Conservation (phyloP, 768 basidiomycete genomes). For the Cystobasidium ongulense region DNA sequence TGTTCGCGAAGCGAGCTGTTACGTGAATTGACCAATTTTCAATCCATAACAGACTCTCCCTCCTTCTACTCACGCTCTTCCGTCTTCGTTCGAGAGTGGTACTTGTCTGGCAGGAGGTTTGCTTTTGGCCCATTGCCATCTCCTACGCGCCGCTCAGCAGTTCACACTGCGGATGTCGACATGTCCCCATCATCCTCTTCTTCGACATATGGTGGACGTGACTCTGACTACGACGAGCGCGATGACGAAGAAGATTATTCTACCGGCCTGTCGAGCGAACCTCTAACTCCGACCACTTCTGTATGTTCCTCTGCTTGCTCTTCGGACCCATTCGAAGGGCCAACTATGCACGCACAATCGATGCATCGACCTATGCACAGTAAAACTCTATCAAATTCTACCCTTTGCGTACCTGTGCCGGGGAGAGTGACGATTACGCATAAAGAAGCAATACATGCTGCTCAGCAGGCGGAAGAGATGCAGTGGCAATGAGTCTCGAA, state of each 20-base stretch:
- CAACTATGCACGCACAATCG: not conserved
- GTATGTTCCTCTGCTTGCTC: conserved; percentile 1
- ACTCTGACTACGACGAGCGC: conserved; percentile 21
- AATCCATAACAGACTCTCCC: conserved; percentile 56
- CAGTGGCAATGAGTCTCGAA: not conserved
- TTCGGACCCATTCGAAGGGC: conserved; percentile 19
- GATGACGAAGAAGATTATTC: conserved; percentile 23
- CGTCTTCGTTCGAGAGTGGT: conserved; percentile 84
- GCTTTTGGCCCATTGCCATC: not conserved
- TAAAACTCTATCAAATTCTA: not conserved
- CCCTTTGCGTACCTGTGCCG: not conserved
- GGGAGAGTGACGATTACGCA: not conserved
- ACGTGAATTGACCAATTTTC: not conserved
- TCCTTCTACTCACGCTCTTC: conserved; percentile 94
- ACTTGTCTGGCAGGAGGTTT: conserved; percentile 68
- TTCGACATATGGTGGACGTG: not conserved
- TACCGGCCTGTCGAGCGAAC: not conserved
- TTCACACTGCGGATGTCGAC: conserved; percentile 16
- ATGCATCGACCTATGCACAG: not conserved
- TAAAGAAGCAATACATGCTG: not conserved
- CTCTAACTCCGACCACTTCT: conserved; percentile 20
- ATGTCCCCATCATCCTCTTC: conserved; percentile 22
- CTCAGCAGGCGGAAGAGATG: not conserved
- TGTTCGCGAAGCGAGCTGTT: not conserved
- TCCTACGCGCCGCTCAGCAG: not conserved